Base-by-base conservation (phyloP, 2,329 filamentous ascomycete species). In the Fusarium anthophilum region DNA sequence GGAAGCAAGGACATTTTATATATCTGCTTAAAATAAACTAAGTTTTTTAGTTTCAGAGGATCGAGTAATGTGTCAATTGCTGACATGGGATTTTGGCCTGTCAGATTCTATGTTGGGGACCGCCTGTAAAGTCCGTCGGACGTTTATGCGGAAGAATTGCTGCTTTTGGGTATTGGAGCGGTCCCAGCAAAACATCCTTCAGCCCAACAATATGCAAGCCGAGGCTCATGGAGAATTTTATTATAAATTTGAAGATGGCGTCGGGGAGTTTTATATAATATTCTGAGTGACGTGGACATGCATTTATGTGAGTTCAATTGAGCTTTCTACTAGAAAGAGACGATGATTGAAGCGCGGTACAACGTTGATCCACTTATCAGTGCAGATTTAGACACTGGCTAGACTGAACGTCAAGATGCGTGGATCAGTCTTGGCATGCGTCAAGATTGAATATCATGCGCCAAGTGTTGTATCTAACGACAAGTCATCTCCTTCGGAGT, bases 51-150 rank as follows among this genome's bases (percentile, higher is more conserved):
- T 53, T 44, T 30, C 38, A n/a, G 4, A 44, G 35, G 45, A 53
- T 54, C 45, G 60, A 66, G 50, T 55, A 44, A 55, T 68, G 50
- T 26, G 35, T 53, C 47, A 22, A 45, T 44, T 54, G 61, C 65
- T 66, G 53, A 38, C 65, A 51, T 39, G 57, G 63, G 17, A 28
- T 45, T 43, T 44, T 13, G 14, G 61, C 61, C 45, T 66, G 53
- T 67, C 30, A 65, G 18, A 63, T 56, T 53, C 15, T 10, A 24
- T 35, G 65, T 68, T 68, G 65, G 65, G 65, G 50, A 43, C 28
- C 35, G 26, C 20, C 13, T 35, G 8, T 37, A 68, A 68, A 68
- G 61, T 68, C 65, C 65, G 65, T 66, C 65, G 65, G 65, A 41
- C 24, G 45, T 54, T 66, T 43, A 20, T 35, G 43, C 61, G 65